Evolutionary conservation across 192 early-diverging fungal genomes (phyloP).

Genomic region (Globomyces pollinis-pini): DNA sequence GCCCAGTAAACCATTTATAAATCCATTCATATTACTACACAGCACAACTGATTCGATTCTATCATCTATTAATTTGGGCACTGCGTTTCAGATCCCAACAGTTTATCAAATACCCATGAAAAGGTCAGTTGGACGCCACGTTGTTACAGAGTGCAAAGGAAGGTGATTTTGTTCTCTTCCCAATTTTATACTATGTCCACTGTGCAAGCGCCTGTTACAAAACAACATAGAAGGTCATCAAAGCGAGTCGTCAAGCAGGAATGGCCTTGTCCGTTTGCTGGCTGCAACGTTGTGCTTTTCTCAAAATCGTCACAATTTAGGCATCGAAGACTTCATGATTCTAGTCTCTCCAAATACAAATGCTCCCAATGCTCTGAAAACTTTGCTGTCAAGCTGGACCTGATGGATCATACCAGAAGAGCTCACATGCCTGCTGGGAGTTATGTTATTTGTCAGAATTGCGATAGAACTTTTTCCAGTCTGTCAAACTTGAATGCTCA

Average conservation of each 20-base stretch:
- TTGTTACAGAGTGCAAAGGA: too few species aligned
- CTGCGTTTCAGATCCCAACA: too few species aligned
- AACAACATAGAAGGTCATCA: background rate
- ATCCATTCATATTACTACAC: too few species aligned
- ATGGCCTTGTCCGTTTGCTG: background rate
- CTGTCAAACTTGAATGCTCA: conserved; percentile 11
- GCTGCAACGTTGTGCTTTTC: conserved; percentile 2
- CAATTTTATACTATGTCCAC: too few species aligned
- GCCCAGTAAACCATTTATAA: too few species aligned
- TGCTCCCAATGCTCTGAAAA: conserved; percentile 1
- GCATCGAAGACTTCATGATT: conserved; percentile 4
- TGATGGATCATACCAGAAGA: conserved; percentile 4
- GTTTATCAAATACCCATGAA: too few species aligned
- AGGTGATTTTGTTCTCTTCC: background rate
- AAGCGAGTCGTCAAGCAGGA: background rate
- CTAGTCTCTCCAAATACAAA: background rate
- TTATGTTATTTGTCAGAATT: conserved; percentile 6
- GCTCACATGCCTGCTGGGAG: conserved; percentile 3
- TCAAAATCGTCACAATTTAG: conserved; percentile 8
- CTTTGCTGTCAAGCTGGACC: background rate
- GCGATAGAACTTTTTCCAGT: conserved; percentile 5
- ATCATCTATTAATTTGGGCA: too few species aligned
- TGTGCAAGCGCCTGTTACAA: too few species aligned
- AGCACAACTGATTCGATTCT: too few species aligned
- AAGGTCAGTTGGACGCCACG: too few species aligned